A percentile compares a stretch with the other conserved stretches of the same genome.
phyloP scores from a whole-genome alignment of 306 rosid species.

The Sesbania bispinosa region DNA sequence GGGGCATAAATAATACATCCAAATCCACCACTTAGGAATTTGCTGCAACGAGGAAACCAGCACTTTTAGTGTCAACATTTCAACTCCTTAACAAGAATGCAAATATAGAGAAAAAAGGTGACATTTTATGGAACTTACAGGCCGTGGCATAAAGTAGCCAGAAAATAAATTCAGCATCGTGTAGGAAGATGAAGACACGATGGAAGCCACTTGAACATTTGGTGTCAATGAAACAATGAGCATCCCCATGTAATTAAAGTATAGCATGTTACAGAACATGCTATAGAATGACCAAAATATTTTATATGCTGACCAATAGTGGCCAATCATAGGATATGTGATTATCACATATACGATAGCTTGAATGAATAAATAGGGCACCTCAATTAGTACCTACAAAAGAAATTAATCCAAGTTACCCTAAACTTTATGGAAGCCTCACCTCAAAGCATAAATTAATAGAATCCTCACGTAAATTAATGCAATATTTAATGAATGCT shows the following conservation, averaged over 20 bases:
- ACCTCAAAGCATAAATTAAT: neutral
- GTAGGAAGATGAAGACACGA: slow-evolving; percentile 46
- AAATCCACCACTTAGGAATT: slow-evolving; percentile 77
- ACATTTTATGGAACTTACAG: slow-evolving; percentile 38
- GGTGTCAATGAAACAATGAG: slow-evolving; percentile 62
- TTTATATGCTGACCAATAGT: slow-evolving; percentile 47
- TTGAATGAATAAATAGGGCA: slow-evolving; percentile 53
- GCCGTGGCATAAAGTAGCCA: slow-evolving; percentile 56
- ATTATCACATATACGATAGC: slow-evolving; percentile 40
- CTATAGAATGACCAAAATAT: slow-evolving; percentile 55
- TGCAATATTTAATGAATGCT: neutral
- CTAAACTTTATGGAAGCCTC: neutral
- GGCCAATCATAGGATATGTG: slow-evolving; percentile 67
- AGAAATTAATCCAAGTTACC: neutral
- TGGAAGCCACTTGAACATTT: slow-evolving; percentile 54
- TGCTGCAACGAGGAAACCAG: slow-evolving; percentile 40
- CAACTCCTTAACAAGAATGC: too few relatives aligned
- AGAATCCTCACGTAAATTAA: neutral
- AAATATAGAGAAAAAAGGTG: too few relatives aligned
- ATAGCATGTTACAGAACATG: slow-evolving; percentile 50
- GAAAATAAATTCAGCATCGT: slow-evolving; percentile 50
- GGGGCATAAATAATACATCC: slow-evolving; percentile 61
- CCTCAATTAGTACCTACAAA: slow-evolving; percentile 57
- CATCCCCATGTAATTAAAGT: slow-evolving; percentile 63
- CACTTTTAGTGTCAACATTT: neutral